These are phyloP conservation scores for Linnemannia schmuckeri DNA, from an alignment of 192 early-diverging fungal species.

Conservation along the genomic window DNA sequence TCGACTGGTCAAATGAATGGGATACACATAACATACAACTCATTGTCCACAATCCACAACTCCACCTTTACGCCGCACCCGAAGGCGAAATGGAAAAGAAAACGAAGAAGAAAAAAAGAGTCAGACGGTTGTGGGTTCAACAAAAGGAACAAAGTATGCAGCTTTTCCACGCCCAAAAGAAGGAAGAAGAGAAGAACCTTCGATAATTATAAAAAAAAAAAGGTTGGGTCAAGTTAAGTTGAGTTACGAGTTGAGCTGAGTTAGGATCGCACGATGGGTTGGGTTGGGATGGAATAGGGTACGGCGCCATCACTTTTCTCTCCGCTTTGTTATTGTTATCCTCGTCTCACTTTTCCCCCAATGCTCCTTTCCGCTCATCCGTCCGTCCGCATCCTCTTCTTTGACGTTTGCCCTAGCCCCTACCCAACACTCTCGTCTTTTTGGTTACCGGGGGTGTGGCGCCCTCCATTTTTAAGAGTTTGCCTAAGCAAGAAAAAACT, in stretches of 20 bases:
- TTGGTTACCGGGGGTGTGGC: not conserved
- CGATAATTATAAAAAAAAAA: not conserved
- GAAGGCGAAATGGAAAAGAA: not conserved
- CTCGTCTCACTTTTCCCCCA: not conserved
- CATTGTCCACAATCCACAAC: too few relatives aligned
- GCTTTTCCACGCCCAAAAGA: slow-evolving; percentile 2
- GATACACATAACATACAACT: too few relatives aligned
- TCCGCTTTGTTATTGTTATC: not conserved
- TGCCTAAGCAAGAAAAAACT: not conserved
- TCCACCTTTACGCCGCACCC: too few relatives aligned
- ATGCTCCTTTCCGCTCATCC: not conserved
- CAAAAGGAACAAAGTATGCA: slow-evolving; percentile 4
- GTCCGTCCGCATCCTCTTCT: not conserved
- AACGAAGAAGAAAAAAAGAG: not conserved
- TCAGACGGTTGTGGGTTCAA: not conserved
- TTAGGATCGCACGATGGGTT: not conserved
- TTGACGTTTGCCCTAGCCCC: not conserved
- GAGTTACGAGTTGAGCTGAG: not conserved
- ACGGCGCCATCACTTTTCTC: not conserved
- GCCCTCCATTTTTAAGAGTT: not conserved
- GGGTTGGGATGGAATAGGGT: not conserved
- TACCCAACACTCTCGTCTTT: not conserved
- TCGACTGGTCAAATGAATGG: too few relatives aligned
- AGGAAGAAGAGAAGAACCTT: not conserved
- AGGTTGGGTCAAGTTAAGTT: not conserved